phyloP scores from a whole-genome alignment of 495 filamentous ascomycete species.

The Hypomontagnella monticulosa region DNA sequence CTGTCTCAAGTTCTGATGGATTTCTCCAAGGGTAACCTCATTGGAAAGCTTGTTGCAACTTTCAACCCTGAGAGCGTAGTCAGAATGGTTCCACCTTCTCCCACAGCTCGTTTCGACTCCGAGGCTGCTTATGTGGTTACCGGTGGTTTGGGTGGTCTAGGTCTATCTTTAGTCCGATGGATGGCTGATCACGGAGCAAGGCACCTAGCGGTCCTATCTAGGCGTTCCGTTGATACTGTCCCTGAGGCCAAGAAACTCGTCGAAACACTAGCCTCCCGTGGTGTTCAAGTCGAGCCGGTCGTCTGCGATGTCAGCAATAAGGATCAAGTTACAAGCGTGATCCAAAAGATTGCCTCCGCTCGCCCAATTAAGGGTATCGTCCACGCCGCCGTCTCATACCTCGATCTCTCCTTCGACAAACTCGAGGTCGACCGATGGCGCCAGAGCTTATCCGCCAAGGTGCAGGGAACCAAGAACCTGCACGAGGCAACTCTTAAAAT shows the following conservation, averaged over 20 bases:
- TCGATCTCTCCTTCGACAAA: conserved; percentile 55
- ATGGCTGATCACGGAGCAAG: conserved; percentile 59
- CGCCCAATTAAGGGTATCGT: conserved; percentile 56
- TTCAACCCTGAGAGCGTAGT: conserved; percentile 21
- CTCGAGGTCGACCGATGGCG: conserved; percentile 48
- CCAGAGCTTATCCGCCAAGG: conserved; percentile 50
- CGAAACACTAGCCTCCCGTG: not conserved
- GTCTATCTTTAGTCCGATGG: conserved; percentile 58
- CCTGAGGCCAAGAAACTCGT: conserved; percentile 15
- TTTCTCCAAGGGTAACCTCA: conserved; percentile 57
- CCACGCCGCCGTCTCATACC: conserved; percentile 50
- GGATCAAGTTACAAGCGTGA: not conserved
- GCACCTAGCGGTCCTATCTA: conserved; percentile 60
- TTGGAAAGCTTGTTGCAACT: conserved; percentile 60
- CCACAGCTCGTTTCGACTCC: conserved; percentile 30
- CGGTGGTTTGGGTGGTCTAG: conserved; percentile 65
- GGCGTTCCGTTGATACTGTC: conserved; percentile 45
- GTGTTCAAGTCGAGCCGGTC: not conserved
- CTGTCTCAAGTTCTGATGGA: conserved; percentile 54
- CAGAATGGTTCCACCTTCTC: conserved; percentile 15
- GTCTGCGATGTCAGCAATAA: conserved; percentile 18
- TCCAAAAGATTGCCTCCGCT: not conserved
- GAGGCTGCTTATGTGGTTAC: conserved; percentile 59
- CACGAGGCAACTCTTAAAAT: conserved; percentile 48
- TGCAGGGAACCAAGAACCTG: conserved; percentile 53